Base-by-base conservation (phyloP, 2,329 filamentous ascomycete species). In the Venturia pyrina region DNA sequence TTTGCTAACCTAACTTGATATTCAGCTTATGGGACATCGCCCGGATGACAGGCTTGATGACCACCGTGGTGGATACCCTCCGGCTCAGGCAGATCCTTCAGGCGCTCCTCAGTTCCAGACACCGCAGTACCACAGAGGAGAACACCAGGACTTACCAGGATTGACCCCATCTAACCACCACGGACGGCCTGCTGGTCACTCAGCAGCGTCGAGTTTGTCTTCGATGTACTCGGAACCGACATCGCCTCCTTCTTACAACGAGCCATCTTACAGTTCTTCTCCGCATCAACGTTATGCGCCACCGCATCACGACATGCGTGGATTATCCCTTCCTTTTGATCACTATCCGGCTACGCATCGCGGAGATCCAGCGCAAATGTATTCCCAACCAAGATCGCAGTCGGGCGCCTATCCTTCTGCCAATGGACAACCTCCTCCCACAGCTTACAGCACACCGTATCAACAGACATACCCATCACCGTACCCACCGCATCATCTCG, bases 161-260 rank as follows among this genome's bases (percentile, higher is more conserved):
- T 50, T 50, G 21, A 24, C 44, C 34, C n/a, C 34, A 13, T 37
- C 41, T 15, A 50, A 50, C n/a, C 48, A 65, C 48, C 34, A 40
- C 19, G 44, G 6, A 24, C 63, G 63, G 1, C 5, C 19, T 19
- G n/a, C 48, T 41, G 63, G 50, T 11, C 63, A 65, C 53, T 65
- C 63, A 59, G 34, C 46, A 21, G 48, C 17, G 11, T 65, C 63
- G 4, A 65, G 63, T 28, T 43, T 21, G 46, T 65, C 63, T 37
- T 65, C 63, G 1, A 41, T 48, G 28, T 43, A 37, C 40, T 65
- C 63, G 19, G 63, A 59, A 21, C 53, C 63, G 17, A 53, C 53
- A n/a, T 65, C 48, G 24, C 63, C 63, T 32, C 24, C 21, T 46
- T 59, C 48, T 48, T 57, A 59, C 21, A 24, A 56, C 11, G 62